Evolutionary conservation across 148 eudicot genomes (phyloP).

Genomic region (Silene uniflora): DNA sequence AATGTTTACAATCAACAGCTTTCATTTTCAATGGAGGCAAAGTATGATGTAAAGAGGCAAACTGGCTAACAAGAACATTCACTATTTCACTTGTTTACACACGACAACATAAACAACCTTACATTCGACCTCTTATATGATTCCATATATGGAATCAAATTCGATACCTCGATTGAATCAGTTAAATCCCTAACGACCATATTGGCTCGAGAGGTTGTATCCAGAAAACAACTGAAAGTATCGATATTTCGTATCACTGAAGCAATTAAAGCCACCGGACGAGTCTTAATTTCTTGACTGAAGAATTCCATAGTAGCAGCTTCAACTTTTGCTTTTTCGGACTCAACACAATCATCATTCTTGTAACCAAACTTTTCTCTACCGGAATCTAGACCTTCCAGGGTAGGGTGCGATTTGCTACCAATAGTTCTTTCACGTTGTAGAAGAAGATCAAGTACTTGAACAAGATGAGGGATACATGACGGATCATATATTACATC

Average conservation of each 20-base stretch:
- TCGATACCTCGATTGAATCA: constrained; percentile 30
- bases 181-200: constrained; percentile 60
- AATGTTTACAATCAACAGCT: not conserved
- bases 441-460: constrained; percentile 51
- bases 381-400: constrained; percentile 3
- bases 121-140: constrained; percentile 57
- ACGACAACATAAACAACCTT: constrained; percentile 47
- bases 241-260: constrained; percentile 72
- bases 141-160: constrained; percentile 69
- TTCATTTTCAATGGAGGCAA: not conserved
- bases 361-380: not conserved
- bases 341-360: not conserved
- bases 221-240: constrained; percentile 55
- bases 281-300: constrained; percentile 23
- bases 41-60: not conserved
- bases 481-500: constrained; percentile 83
- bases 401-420: not conserved
- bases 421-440: constrained; percentile 20
- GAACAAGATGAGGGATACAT: constrained; percentile 78
- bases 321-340: constrained; percentile 10
- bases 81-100: constrained; percentile 20
- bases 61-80: not conserved
- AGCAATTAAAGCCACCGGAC: constrained; percentile 69
- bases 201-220: constrained; percentile 40
- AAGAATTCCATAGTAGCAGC: constrained; percentile 18